Evolutionary conservation across 2,329 filamentous ascomycete species (phyloP).

Genomic region (Arthrinium puccinioides): DNA sequence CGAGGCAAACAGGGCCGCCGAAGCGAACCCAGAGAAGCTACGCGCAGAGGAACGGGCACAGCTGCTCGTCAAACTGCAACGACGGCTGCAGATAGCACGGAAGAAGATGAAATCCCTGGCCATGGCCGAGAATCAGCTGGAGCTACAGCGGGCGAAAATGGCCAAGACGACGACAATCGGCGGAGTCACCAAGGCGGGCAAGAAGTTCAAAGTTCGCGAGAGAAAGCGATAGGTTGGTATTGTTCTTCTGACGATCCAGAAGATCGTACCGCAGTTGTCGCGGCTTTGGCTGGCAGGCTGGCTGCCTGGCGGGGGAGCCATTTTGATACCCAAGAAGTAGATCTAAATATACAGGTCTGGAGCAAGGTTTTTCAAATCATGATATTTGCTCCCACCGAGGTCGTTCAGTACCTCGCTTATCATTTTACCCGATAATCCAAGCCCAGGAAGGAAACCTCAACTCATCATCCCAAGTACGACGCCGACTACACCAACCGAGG

Average conservation of each 20-base stretch:
- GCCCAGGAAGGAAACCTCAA: background rate
- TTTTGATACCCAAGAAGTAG: conserved; percentile 8
- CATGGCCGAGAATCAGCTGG: conserved; percentile 49
- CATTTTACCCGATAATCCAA: background rate
- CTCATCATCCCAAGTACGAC: background rate
- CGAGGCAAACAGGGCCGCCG: conserved; percentile 24
- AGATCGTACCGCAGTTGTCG: too few species aligned
- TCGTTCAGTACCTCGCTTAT: background rate
- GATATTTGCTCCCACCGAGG: background rate
- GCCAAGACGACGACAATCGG: conserved; percentile 56
- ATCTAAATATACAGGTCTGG: conserved; percentile 5
- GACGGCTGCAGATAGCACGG: conserved; percentile 41
- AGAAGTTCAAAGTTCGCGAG: conserved; percentile 55
- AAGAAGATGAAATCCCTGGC: conserved; percentile 48
- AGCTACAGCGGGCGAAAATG: conserved; percentile 55
- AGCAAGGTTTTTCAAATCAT: too few species aligned
- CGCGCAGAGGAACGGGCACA: conserved; percentile 32
- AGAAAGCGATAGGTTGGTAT: conserved; percentile 45
- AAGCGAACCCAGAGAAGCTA: conserved; percentile 23
- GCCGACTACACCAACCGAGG: background rate
- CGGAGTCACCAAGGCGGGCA: conserved; percentile 50
- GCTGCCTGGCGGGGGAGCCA: background rate
- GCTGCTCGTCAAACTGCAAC: conserved; percentile 35
- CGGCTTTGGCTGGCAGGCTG: too few species aligned
- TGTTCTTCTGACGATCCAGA: too few species aligned